These are phyloP conservation scores for Alternaria consortialis DNA, from an alignment of 2,329 filamentous ascomycete species.

Conservation along the genomic window DNA sequence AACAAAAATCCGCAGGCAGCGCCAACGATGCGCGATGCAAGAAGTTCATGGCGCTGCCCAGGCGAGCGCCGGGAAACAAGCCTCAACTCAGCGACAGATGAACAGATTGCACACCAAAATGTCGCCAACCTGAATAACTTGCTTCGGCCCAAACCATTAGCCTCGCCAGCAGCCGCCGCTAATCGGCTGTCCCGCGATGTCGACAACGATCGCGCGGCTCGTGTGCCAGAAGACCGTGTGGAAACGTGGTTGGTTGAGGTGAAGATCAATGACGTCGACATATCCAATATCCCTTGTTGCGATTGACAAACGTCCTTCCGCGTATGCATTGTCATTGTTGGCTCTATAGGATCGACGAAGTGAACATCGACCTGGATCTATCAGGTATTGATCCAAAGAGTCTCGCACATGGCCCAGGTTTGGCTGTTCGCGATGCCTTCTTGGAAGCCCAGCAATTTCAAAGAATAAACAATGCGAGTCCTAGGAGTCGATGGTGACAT, in stretches of 20 bases:
- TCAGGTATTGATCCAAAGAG: not conserved
- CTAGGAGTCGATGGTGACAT: not conserved
- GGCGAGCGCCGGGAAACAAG: constrained; percentile 1
- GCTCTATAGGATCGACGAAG: not conserved
- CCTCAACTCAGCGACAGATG: not conserved
- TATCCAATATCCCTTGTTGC: not conserved
- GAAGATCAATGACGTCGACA: constrained; percentile 1
- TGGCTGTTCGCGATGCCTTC: not conserved
- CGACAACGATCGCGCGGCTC: not conserved
- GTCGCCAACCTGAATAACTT: not conserved
- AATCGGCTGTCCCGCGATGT: not conserved
- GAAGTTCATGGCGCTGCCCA: too few relatives aligned
- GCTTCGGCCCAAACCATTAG: not conserved
- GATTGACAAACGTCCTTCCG: not conserved
- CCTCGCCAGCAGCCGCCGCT: not conserved
- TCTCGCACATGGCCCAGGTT: not conserved
- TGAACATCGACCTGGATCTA: not conserved
- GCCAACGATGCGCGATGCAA: constrained; percentile 40
- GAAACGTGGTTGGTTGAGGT: not conserved
- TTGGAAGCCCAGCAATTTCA: not conserved
- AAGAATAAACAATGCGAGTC: not conserved
- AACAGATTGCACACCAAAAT: not conserved
- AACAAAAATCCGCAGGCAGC: constrained; percentile 58
- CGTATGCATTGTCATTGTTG: not conserved
- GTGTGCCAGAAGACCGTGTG: not conserved